Base-by-base conservation (phyloP, 345 rosid genomes). In the Boechera divaricarpa region DNA sequence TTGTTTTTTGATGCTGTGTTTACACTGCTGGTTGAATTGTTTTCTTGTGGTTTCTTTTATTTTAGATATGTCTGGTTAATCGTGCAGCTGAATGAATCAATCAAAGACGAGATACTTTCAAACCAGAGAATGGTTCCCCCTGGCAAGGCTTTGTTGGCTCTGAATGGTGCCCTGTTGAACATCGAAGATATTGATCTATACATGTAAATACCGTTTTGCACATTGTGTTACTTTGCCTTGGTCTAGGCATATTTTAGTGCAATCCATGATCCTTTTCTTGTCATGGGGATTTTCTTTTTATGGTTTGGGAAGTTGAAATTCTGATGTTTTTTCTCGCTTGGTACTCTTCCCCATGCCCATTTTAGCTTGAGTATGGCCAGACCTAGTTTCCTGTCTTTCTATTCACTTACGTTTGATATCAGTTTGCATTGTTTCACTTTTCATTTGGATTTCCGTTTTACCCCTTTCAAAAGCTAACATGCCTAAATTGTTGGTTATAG, bases 81-180 rank as follows among this genome's bases (percentile, higher is more conserved):
- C 32, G 4, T 83, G 81, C 91, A 92, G 99, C 90, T 92, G 74
- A 87, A 87, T 77, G 94, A 88, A 44, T 88, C 97, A 32, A 81
- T 95, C 63, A 95, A 95, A 87, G 99, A 91, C 48, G 99, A 95
- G 80, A 95, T 95, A 80, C 84, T 88, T 81, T 82, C 91, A 69
- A 95, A 95, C 70, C 99, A 95, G 84, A 83, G 94, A 75, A 87
- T 92, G 97, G 85, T 95, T 76, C 97, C 98, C 51, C 93, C 98
- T 71, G 96, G 99, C 79, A 95, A 91, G 88, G 88, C 96, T 67
- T 82, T 95, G 83, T 82, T 95, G 93, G 99, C 97, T 64, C 83
- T 93, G 63, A 95, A 95, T 90, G 96, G 99, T 79, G 99, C 99
- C 81, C 80, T 95, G 79, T 79, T 95, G 87, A 91, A 90, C 79